Base-by-base conservation (phyloP, 345 rosid species). In the Camelina laxa region DNA sequence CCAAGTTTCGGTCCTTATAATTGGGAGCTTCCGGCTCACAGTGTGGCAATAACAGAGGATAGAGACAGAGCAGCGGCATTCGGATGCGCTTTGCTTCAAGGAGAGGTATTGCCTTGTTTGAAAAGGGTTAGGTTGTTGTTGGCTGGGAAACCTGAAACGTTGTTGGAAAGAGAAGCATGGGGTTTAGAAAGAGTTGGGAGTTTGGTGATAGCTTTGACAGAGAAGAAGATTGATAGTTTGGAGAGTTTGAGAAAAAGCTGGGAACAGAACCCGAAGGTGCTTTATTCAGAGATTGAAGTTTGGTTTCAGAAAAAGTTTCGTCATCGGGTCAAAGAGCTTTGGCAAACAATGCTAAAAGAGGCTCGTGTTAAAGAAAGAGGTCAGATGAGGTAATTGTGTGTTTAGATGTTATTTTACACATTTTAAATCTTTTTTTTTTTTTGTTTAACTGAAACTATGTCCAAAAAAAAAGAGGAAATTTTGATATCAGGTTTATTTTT, bases 281-380 rank as follows among this genome's bases (percentile, higher is more conserved):
- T 93, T 67, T 67, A 84, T 60, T 39, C 74, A 0, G 97, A 91
- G 77, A 83, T 93, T 62, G 27, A 75, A 63, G 82, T 71, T 63
- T 93, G 98, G 93, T 93, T 93, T 87, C 90, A 85, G 82, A 84
- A 81, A 72, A 77, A 81, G 59, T 86, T 83, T 69, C 84, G 75
- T 5, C 11, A 59, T 54, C 71, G 80, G 60, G 87, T 88, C 65
- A 85, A 75, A 38, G 82, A 48, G 47, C 82, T 91, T 48, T 93
- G 97, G 98, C 77, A 77, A 10, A 67, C 67, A 54, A 88, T 91
- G 97, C 78, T 74, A 9, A 42, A 45, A 5, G 93, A 93, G 74
- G 85, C 75, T 44, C 67, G 45, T 16, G 76, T 84, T 72, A 2
- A 45, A 27, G 30, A 65, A 74, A 50, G 57, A 38, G 42, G 36